Conservation (phyloP, 371 early-diverging fungal species). For the Nosema bombycis region DNA sequence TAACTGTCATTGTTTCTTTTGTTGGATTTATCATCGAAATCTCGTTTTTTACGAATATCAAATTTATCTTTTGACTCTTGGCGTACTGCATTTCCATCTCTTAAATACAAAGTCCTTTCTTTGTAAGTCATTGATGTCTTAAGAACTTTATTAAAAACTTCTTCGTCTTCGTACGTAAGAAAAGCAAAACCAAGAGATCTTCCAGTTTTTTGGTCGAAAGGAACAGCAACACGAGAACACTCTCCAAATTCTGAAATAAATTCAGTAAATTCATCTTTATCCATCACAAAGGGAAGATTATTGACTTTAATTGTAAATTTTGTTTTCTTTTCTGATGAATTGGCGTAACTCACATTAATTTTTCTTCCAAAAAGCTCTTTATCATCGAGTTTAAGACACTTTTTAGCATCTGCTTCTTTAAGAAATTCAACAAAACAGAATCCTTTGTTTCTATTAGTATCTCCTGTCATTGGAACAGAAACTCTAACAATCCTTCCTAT, state of each 20-base stretch:
- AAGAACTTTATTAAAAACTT: conserved; percentile 40
- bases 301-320: conserved; percentile 60
- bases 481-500: conserved; percentile 60
- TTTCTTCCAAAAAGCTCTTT: conserved; percentile 54
- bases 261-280: conserved; percentile 43
- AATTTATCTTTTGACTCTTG: conserved; percentile 24
- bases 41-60: conserved; percentile 32
- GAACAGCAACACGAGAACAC: conserved; percentile 41
- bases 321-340: conserved; percentile 18
- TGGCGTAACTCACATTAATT: conserved; percentile 53
- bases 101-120: conserved; percentile 58
- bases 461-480: conserved; percentile 57
- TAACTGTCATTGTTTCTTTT: background rate
- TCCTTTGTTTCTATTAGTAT: conserved; percentile 60
- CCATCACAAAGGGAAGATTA: conserved; percentile 49
- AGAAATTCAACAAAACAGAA: conserved; percentile 65
- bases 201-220: conserved; percentile 48
- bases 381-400: conserved; percentile 53
- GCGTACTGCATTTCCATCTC: conserved; percentile 26
- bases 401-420: conserved; percentile 53
- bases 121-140: conserved; percentile 51
- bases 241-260: conserved; percentile 46
- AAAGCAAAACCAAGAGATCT: conserved; percentile 62
- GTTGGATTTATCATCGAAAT: conserved; percentile 14
- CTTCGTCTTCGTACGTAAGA: conserved; percentile 44